Conservation (phyloP, 495 filamentous ascomycete genomes). For the Aspergillus baeticus region DNA sequence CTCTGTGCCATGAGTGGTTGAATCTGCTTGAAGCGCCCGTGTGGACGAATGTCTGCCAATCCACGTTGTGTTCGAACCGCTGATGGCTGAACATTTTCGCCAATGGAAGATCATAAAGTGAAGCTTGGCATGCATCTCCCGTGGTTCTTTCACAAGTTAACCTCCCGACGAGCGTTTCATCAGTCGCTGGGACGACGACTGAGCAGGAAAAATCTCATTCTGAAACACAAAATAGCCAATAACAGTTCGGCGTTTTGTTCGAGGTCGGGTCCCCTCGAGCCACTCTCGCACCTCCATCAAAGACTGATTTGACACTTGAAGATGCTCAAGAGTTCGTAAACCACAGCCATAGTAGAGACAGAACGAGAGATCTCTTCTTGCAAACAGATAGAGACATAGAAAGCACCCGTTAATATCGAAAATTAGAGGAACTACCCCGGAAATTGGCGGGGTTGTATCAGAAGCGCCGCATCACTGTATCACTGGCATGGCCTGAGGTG, state of each 20-base stretch:
- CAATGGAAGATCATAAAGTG: background rate
- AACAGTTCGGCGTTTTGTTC: background rate
- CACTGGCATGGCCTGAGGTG: background rate
- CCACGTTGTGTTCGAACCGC: slow-evolving; percentile 1
- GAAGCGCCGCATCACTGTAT: no score
- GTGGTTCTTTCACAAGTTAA: slow-evolving; percentile 7
- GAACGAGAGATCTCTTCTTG: no score
- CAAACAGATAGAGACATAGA: no score
- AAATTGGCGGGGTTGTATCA: background rate
- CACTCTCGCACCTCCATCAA: background rate
- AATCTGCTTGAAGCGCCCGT: background rate
- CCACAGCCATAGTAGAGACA: no score
- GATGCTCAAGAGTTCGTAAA: no score
- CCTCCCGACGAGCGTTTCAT: slow-evolving; percentile 11
- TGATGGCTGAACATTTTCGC: slow-evolving; percentile 5
- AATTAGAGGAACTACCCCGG: background rate
- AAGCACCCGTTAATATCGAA: background rate
- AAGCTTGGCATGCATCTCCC: slow-evolving; percentile 20
- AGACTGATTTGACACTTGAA: background rate
- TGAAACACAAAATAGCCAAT: slow-evolving; percentile 10
- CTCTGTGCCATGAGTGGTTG: slow-evolving; percentile 5
- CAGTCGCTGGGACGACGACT: slow-evolving; percentile 10
- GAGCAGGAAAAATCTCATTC: background rate
- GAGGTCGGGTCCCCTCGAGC: background rate
- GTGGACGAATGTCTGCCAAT: background rate